Evolutionary conservation across 2,329 filamentous ascomycete species (phyloP), one percentile per base, ranked within the genome.

Genomic region (Lasiodiplodia sp.): DNA sequence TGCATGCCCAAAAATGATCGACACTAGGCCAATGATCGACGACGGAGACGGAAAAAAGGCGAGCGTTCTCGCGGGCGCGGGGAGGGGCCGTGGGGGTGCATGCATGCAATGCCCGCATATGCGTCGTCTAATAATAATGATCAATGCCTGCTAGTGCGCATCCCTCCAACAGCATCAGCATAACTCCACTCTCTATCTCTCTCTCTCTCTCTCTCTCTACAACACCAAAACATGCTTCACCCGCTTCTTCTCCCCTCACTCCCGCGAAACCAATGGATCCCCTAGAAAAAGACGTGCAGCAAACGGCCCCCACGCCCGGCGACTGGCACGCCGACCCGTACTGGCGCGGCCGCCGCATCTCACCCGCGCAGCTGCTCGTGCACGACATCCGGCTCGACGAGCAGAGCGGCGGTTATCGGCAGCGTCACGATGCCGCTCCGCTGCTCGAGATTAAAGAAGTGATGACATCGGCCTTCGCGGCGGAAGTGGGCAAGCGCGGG

Each of bases 361-460:
- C 79, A 2, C 81, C 80, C 3, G 73, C 75, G 2, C 78, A 81
- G 68, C 69, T 82, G 7, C 75, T 82, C 65, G 75, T 81, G 31
- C 75, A 82, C 71, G 80, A 82, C 70, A 71, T 82, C 14, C 75
- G 77, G 3, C 73, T 81, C 21, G 78, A 81, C 68, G 73, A 14
- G 38, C 12, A 40, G 38, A 5, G 4, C 38, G 38, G 12, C 38
- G 38, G 12, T 14, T 16, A 14, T 14, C 38, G 71, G 51, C 71
- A 73, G 69, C 71, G 76, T 18, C 69, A 73, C n/a, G 73, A 77
- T 40, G 71, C 71, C n/a, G 75, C 75, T n/a, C 73, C 75, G 5
- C 75, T 79, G 72, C 73, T 82, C 10, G 79, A 82, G 65, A 78
- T 81, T 72, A 75, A 76, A 37, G 79, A 82, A 66, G 71, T 78